Conservation (phyloP, 1,284 basidiomycete genomes). For the Lignosus rhinocerotis region DNA sequence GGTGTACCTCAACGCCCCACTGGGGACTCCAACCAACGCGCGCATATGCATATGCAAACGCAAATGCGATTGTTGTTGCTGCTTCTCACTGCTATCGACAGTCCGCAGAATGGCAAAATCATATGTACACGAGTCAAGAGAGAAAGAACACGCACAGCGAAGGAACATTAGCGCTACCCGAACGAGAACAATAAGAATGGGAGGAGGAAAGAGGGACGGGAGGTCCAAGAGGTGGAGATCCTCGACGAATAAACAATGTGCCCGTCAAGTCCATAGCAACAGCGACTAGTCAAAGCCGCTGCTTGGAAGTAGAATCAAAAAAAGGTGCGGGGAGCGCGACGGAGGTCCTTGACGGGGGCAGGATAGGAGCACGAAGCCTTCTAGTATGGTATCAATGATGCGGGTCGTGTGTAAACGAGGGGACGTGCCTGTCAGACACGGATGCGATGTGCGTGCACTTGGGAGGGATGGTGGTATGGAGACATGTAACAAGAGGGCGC, state of each 20-base stretch:
- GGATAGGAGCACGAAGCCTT: background rate
- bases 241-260: background rate
- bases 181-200: background rate
- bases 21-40: background rate
- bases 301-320: background rate
- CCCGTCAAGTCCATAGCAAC: background rate
- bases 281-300: background rate
- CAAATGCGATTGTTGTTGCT: background rate
- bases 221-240: too few relatives aligned
- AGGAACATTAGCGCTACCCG: background rate
- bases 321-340: background rate
- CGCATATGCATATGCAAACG: background rate
- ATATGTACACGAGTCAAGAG: background rate
- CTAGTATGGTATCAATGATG: background rate
- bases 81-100: background rate
- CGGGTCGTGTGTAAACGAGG: conserved; percentile 17
- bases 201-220: too few relatives aligned
- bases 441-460: background rate
- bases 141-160: background rate
- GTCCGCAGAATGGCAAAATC: background rate
- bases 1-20: too few relatives aligned
- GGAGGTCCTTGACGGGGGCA: conserved; percentile 9
- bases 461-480: conserved; percentile 3
- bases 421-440: conserved; percentile 20
- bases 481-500: conserved; percentile 2